A percentile compares a stretch with the other conserved stretches of the same genome.
Evolutionary conservation across 495 filamentous ascomycete genomes (phyloP).

Genomic region (Penicillium pulvis): DNA sequence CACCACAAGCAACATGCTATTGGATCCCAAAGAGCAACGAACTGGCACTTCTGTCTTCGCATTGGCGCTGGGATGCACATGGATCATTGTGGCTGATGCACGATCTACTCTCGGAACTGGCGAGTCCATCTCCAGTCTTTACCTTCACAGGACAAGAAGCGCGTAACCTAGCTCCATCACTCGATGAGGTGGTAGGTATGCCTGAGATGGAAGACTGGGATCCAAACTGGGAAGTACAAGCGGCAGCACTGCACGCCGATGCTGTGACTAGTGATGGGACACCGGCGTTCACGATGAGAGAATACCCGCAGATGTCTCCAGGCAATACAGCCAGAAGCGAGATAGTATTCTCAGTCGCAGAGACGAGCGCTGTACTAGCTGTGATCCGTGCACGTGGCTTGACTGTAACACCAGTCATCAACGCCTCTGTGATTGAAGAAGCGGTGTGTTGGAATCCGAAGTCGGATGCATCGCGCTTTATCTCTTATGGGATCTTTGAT

Average conservation of each 20-base stretch:
- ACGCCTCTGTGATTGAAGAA: background rate
- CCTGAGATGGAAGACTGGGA: background rate
- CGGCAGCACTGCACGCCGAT: background rate
- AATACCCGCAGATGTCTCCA: background rate
- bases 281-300: background rate
- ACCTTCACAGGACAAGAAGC: background rate
- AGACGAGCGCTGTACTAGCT: background rate
- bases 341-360: background rate
- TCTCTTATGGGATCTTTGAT: background rate
- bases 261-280: background rate
- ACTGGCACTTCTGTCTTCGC: background rate
- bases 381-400: background rate
- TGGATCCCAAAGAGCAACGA: background rate
- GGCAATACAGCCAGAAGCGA: background rate
- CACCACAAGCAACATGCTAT: background rate
- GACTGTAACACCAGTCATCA: background rate
- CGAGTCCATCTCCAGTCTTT: no score
- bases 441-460: background rate
- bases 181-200: background rate
- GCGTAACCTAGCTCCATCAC: background rate
- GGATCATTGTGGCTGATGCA: background rate
- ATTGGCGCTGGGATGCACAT: conserved; percentile 1
- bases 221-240: background rate
- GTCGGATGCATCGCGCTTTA: background rate
- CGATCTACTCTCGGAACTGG: background rate